A percentile compares a stretch with the other conserved stretches of the same genome.
These are phyloP conservation scores for Geotrichum fermentans DNA, from an alignment of 1,139 yeast species.

Conservation along the genomic window DNA sequence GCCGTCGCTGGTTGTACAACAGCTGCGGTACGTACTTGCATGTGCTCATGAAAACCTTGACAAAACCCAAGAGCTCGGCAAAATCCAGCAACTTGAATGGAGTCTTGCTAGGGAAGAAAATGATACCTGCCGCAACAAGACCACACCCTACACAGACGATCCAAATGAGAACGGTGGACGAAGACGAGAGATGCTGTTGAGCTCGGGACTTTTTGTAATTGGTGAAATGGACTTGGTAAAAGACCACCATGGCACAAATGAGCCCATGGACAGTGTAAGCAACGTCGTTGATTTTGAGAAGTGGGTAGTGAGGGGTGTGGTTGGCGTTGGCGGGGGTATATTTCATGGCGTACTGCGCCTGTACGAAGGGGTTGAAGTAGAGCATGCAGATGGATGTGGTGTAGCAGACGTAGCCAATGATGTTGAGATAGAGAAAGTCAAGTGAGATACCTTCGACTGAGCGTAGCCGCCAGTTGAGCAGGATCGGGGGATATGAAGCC, in stretches of 20 bases:
- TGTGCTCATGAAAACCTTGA: conserved; percentile 53
- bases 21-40: conserved; percentile 62
- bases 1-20: conserved; percentile 48
- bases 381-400: conserved; percentile 41
- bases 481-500: conserved; percentile 45
- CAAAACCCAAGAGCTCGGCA: conserved; percentile 44
- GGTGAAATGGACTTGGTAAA: conserved; percentile 40
- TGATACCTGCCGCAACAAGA: conserved; percentile 12
- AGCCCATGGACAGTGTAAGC: conserved; percentile 45
- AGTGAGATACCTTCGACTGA: conserved; percentile 46
- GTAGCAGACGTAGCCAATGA: conserved; percentile 44
- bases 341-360: conserved; percentile 39
- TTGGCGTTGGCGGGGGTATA: conserved; percentile 26
- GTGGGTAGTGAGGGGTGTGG: conserved; percentile 33
- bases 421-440: conserved; percentile 43
- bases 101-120: conserved; percentile 5
- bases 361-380: conserved; percentile 37
- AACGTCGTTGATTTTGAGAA: conserved; percentile 44
- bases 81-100: conserved; percentile 26
- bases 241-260: conserved; percentile 34
- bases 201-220: conserved; percentile 30
- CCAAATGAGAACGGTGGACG: conserved; percentile 24
- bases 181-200: conserved; percentile 31
- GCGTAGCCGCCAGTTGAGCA: conserved; percentile 37
- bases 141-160: conserved; percentile 22